Evolutionary conservation across 2,329 filamentous ascomycete species (phyloP), one percentile per base, ranked within the genome.

Genomic region (Diatrype stigma): DNA sequence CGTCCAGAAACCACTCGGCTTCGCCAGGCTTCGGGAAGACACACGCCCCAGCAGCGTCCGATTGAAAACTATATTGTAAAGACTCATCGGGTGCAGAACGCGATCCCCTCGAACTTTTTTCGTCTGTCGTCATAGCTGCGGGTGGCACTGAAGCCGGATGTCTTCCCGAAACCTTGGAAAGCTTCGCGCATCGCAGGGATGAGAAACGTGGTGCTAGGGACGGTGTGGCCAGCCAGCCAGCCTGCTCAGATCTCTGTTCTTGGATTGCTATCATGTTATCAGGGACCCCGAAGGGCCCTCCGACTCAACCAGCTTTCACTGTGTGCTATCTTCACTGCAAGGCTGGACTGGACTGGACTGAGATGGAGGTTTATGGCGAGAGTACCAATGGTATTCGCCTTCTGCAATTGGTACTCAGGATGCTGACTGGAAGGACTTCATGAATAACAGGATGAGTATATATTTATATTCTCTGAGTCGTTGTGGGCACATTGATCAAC

Each of bases 241-340:
- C 53, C 57, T 70, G 73, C 73, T 77, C 75, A 70, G 75, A 77
- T 77, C 57, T 77, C 75, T 74, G 75, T 77, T 78, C 75, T 76
- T 70, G 50, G 54, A 45, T 57, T 56, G 53, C 63, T 52, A 62
- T 69, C 57, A 61, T 70, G 50, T n/a, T 50, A 60, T 64, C 58
- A 46, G 56, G 37, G 54, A 60, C 56, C 55, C 12, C 12, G 34
- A 42, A 26, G 52, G 49, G 47, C 57, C 58, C 6, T 38, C 54
- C 19, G 57, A 60, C 48, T 69, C 60, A 56, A 63, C 60, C 54
- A 55, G 50, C 57, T 52, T 63, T 51, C 48, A 50, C 45, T 48
- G 35, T 46, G 32, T 53, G 42, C 17, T 57, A 45, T 67, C 65
- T 52, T 68, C 65, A 66, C 54, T 48, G 62, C 63, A 56, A 63